Evolutionary conservation across 768 basidiomycete genomes (phyloP).

Genomic region (Mycena chlorophos): DNA sequence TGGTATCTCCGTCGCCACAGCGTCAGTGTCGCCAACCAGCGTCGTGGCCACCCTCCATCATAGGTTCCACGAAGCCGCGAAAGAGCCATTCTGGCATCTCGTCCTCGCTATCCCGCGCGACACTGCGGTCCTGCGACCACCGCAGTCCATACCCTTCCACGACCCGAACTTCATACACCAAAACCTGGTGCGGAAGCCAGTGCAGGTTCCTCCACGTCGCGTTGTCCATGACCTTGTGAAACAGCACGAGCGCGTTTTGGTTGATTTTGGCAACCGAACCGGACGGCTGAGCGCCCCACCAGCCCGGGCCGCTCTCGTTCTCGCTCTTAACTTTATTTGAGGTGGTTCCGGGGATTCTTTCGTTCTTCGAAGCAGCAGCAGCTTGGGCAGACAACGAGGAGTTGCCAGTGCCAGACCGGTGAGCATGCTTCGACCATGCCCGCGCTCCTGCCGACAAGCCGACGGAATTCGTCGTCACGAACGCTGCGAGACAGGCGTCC

Average conservation of each 20-base stretch:
- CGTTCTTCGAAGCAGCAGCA: conserved; percentile 1
- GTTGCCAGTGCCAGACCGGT: conserved; percentile 43
- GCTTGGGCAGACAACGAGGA: conserved; percentile 15
- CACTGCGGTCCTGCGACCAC: conserved; percentile 54
- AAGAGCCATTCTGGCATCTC: conserved; percentile 48
- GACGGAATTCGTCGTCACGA: conserved; percentile 47
- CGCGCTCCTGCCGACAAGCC: conserved; percentile 59
- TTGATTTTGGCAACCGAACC: conserved; percentile 57
- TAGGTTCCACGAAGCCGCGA: conserved; percentile 66
- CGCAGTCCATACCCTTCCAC: conserved; percentile 67
- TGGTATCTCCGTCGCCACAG: neutral
- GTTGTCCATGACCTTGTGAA: conserved; percentile 51
- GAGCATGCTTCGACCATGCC: conserved; percentile 68
- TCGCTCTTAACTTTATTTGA: conserved; percentile 22
- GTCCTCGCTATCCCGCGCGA: conserved; percentile 13
- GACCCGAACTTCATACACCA: conserved; percentile 64
- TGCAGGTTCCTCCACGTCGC: conserved; percentile 67
- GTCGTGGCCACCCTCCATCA: conserved; percentile 68
- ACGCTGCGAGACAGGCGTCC: conserved; percentile 54
- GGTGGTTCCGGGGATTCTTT: conserved; percentile 7
- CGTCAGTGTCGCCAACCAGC: conserved; percentile 56
- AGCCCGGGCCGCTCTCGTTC: conserved; percentile 36
- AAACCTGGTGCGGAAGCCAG: conserved; percentile 60
- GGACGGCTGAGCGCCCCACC: conserved; percentile 56
- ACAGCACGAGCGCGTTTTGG: conserved; percentile 49